These are phyloP conservation scores for Picochlorum sp. DNA, from an alignment of 139 green algal genomes.

Conservation along the genomic window DNA sequence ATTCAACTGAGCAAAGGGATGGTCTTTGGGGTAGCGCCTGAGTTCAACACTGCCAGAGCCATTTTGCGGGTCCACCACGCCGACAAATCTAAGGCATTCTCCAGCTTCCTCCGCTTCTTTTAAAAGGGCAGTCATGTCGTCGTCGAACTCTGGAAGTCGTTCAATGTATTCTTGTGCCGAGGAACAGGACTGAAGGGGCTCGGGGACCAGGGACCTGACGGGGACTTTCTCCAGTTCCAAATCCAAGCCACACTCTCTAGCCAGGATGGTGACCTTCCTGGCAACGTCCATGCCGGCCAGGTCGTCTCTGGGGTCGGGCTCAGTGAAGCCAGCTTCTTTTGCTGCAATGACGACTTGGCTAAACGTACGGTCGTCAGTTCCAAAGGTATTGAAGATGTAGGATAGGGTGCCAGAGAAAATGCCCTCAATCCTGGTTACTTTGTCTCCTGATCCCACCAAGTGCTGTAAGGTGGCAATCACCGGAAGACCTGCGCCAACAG, in stretches of 20 bases:
- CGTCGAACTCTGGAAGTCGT: slow-evolving; percentile 79
- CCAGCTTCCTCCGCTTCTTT: slow-evolving; percentile 61
- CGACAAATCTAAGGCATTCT: slow-evolving; percentile 88
- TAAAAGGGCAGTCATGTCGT: slow-evolving; percentile 57
- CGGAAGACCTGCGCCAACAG: slow-evolving; percentile 88
- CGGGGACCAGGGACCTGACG: slow-evolving; percentile 78
- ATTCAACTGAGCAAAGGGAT: slow-evolving; percentile 72
- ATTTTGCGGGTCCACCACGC: slow-evolving; percentile 72
- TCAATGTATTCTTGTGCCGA: slow-evolving; percentile 70
- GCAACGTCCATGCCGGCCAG: slow-evolving; percentile 89
- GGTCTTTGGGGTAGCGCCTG: slow-evolving; percentile 62
- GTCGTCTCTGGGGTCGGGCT: slow-evolving; percentile 93
- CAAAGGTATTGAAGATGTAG: slow-evolving; percentile 96
- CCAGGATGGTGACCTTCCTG: slow-evolving; percentile 69
- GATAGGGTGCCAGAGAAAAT: slow-evolving; percentile 92
- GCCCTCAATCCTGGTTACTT: slow-evolving; percentile 73
- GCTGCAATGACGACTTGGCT: slow-evolving; percentile 71
- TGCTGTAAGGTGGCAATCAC: slow-evolving; percentile 89
- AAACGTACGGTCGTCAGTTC: slow-evolving; percentile 49
- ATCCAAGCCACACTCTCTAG: slow-evolving; percentile 66
- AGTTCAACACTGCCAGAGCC: slow-evolving; percentile 79
- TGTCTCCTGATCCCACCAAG: slow-evolving; percentile 82
- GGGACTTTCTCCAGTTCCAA: slow-evolving; percentile 81
- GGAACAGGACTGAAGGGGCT: slow-evolving; percentile 35
- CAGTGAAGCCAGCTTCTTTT: slow-evolving; percentile 82